Conservation (phyloP, 331 rosid species). For the Pyrus hybrid region DNA sequence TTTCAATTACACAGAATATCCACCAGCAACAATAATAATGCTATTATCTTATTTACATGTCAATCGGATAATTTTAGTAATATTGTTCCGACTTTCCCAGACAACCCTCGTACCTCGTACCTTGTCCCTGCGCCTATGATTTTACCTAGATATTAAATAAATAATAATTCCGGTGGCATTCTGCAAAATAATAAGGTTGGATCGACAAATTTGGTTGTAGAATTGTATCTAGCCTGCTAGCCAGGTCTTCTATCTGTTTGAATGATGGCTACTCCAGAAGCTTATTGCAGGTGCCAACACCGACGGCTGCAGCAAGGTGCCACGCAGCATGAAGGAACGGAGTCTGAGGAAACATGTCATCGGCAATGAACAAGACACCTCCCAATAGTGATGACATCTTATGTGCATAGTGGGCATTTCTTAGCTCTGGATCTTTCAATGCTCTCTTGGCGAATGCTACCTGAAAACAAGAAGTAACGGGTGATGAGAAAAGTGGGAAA, state of each 20-base stretch:
- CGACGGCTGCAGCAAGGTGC: conserved; percentile 98
- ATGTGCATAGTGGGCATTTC: conserved; percentile 67
- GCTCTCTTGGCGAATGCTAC: conserved; percentile 87
- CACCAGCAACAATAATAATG: no score
- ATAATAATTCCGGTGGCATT: background rate
- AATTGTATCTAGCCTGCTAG: background rate
- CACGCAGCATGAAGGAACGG: conserved; percentile 95
- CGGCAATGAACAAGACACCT: conserved; percentile 73
- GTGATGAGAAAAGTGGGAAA: background rate
- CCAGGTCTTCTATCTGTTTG: background rate
- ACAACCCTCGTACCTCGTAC: background rate
- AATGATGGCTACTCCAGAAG: conserved; percentile 65
- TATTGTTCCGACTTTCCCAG: background rate
- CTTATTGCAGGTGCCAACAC: conserved; percentile 86
- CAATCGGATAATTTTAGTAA: no score
- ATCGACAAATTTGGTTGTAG: background rate
- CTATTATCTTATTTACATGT: background rate
- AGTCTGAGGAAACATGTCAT: conserved; percentile 67
- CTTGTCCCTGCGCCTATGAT: background rate
- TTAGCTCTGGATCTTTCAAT: conserved; percentile 74
- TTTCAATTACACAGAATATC: no score
- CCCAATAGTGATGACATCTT: conserved; percentile 82
- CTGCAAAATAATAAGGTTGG: background rate
- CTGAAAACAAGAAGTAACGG: conserved; percentile 24
- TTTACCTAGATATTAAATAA: background rate